phyloP scores from a whole-genome alignment of 345 rosid species.

The Euphorbia peplus region DNA sequence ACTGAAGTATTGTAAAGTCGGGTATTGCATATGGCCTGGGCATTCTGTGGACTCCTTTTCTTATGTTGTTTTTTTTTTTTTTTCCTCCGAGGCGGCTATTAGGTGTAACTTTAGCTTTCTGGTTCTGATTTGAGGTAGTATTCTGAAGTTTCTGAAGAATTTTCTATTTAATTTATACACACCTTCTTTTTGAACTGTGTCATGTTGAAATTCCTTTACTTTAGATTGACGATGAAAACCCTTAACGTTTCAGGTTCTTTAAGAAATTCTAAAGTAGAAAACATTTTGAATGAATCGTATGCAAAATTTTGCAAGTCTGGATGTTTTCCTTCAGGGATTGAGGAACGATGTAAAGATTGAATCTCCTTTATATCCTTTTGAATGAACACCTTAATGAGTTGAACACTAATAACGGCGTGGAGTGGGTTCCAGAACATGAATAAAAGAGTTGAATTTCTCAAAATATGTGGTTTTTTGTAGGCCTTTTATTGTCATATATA shows the following conservation, averaged over 20 bases:
- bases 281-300: slow-evolving; percentile 2
- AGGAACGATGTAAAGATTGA: background rate
- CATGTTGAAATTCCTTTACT: background rate
- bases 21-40: too few relatives aligned
- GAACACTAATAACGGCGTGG: background rate
- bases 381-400: background rate
- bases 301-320: background rate
- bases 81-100: background rate
- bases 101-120: background rate
- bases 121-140: background rate
- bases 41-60: too few relatives aligned
- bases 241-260: background rate
- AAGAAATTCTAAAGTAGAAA: background rate
- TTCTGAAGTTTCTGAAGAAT: background rate
- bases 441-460: background rate
- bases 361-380: background rate
- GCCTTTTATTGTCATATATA: background rate
- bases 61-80: too few relatives aligned
- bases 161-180: too few relatives aligned
- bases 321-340: background rate
- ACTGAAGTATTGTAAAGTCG: too few relatives aligned
- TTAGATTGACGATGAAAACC: background rate
- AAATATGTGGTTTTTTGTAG: background rate
- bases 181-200: background rate
- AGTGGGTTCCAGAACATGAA: background rate